phyloP scores from a whole-genome alignment of 345 rosid genomes.

The Capsella bursapastoris region DNA sequence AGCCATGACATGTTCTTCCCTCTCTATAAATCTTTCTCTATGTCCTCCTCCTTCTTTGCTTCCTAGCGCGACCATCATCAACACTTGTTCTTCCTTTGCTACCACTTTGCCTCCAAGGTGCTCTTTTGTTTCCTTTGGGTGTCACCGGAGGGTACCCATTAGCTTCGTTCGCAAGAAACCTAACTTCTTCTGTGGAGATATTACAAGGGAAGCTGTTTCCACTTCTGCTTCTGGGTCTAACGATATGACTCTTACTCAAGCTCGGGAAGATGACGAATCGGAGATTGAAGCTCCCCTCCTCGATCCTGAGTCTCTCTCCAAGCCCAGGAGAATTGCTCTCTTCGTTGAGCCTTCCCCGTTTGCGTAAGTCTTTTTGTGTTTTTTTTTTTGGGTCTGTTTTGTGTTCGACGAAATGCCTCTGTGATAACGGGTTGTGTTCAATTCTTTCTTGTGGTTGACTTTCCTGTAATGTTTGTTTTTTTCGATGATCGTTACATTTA shows the following conservation, averaged over 20 bases:
- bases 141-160: conserved; percentile 48
- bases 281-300: conserved; percentile 52
- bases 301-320: conserved; percentile 55
- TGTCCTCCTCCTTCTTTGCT: conserved; percentile 42
- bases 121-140: conserved; percentile 29
- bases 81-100: conserved; percentile 37
- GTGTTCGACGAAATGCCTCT: conserved; percentile 45
- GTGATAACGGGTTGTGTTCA: background rate
- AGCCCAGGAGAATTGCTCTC: conserved; percentile 89
- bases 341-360: conserved; percentile 99
- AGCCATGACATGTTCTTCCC: conserved; percentile 50
- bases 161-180: conserved; percentile 34
- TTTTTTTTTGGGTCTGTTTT: background rate
- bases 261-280: conserved; percentile 54
- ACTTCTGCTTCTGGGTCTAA: conserved; percentile 40
- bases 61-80: conserved; percentile 21
- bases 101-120: conserved; percentile 29
- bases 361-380: conserved; percentile 59
- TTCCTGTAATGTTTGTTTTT: background rate
- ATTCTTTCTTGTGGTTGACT: conserved; percentile 22
- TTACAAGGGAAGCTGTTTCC: background rate
- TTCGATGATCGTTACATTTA: background rate
- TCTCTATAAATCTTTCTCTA: conserved; percentile 60
- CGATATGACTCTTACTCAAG: conserved; percentile 62
- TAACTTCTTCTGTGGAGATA: conserved; percentile 6